Base-by-base conservation (phyloP, 1,284 basidiomycete species). In the Laetiporus sulphureus region DNA sequence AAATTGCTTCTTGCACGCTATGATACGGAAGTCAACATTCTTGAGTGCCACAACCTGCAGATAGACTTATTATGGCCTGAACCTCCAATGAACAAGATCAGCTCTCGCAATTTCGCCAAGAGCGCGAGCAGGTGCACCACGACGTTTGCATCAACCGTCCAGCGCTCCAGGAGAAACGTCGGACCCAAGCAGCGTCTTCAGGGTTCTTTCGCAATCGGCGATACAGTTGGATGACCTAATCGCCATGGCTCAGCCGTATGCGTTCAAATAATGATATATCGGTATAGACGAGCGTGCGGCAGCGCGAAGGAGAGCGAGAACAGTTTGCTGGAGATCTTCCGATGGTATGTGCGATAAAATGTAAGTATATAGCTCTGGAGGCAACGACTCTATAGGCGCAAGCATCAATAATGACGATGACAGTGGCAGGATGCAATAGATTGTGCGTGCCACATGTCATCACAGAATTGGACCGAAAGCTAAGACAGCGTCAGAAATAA, bases 1-100 rank as follows among this genome's bases (percentile, higher is more conserved):
- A 85, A 4, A 72, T 80, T 3, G 81, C 80, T 51, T 64, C 71
- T 50, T 78, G 67, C 4, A 86, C 79, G 44, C 83, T 84, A 23
- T 22, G 21, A 30, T 12, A 13, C 16, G 19, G 20, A n/a, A n/a
- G n/a, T n/a, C n/a, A n/a, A n/a, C n/a, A n/a, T n/a, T n/a, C n/a
- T n/a, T n/a, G n/a, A n/a, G n/a, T n/a, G n/a, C n/a, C n/a, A n/a
- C 19, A 33, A 36, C 38, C 8, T 32, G 6, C 32, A n/a, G n/a
- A 38, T 3, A 2, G 3, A 52, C 54, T 36, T 56, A 85, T 83
- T 85, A 86, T 11, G 83, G 83, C 38, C 75, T 68, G 55, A 87
- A 85, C 48, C 77, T 63, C 84, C 83, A 44, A 83, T 66, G 55
- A 69, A 75, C 32, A 87, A 52, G 20, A 55, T 66, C 42, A 87